Evolutionary conservation across 169 alveolate species (phyloP).

Genomic region (Perkinsus marinus): DNA sequence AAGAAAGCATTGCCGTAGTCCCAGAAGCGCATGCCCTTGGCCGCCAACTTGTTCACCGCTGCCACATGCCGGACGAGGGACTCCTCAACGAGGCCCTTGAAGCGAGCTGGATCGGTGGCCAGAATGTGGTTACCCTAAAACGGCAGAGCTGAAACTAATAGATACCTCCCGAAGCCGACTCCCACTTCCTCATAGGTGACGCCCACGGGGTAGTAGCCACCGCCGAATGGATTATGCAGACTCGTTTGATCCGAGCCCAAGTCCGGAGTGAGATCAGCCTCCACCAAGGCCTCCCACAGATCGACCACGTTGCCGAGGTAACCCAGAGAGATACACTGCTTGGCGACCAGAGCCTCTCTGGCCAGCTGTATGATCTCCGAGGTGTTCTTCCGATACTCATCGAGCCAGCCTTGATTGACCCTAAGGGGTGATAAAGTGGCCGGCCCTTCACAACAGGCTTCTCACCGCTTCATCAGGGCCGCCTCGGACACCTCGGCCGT

Average conservation of each 20-base stretch:
- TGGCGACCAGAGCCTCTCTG: conserved; percentile 21
- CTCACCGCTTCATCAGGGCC: conserved; percentile 28
- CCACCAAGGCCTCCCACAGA: conserved; percentile 41
- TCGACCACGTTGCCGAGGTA: conserved; percentile 36
- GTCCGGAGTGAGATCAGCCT: conserved; percentile 20
- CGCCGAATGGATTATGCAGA: conserved; percentile 37
- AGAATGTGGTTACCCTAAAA: conserved; percentile 8
- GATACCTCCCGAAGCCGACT: neutral
- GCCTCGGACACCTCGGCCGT: conserved; percentile 32
- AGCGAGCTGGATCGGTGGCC: conserved; percentile 17
- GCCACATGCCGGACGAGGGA: conserved; percentile 30
- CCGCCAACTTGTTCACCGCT: conserved; percentile 33
- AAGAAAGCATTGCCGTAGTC: conserved; percentile 50
- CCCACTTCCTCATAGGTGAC: conserved; percentile 11
- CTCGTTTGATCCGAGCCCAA: conserved; percentile 42
- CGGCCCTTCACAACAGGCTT: neutral
- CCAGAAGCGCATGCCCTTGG: conserved; percentile 35
- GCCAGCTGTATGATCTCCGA: conserved; percentile 20
- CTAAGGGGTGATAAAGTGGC: neutral
- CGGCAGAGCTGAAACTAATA: neutral
- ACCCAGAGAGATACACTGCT: conserved; percentile 7
- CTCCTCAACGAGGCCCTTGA: conserved; percentile 28
- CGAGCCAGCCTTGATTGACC: conserved; percentile 39
- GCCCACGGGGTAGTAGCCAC: conserved; percentile 44
- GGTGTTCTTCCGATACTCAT: conserved; percentile 15